Evolutionary conservation across 768 basidiomycete species (phyloP).

Genomic region (Lentinula boryana): DNA sequence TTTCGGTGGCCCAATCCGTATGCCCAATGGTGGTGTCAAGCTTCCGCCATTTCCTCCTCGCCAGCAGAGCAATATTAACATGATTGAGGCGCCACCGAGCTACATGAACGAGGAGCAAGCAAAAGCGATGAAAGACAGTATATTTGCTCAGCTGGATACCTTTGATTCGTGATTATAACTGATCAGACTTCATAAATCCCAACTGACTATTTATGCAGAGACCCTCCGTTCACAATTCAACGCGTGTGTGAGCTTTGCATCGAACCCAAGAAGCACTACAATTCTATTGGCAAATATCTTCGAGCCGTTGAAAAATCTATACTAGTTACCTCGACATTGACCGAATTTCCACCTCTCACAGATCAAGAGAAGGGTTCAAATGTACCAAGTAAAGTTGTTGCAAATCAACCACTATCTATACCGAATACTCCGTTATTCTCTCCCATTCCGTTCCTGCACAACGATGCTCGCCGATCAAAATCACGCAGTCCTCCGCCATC

Average conservation of each 20-base stretch:
- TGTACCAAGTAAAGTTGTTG: conserved; percentile 33
- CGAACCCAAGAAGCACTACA: conserved; percentile 66
- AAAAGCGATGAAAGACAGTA: conserved; percentile 42
- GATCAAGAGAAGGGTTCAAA: conserved; percentile 30
- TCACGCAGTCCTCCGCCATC: conserved; percentile 78
- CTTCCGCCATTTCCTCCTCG: conserved; percentile 71
- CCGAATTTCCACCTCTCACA: conserved; percentile 55
- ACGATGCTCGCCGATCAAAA: conserved; percentile 74
- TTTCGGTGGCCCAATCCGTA: conserved; percentile 36
- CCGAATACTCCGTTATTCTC: conserved; percentile 82
- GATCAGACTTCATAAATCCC: not conserved
- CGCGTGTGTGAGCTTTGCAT: conserved; percentile 79
- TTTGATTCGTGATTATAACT: conserved; percentile 60
- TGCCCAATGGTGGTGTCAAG: conserved; percentile 55
- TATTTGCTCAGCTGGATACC: conserved; percentile 63
- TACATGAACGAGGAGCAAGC: conserved; percentile 62
- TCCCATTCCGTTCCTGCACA: conserved; percentile 82
- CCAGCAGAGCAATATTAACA: conserved; percentile 39
- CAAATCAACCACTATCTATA: conserved; percentile 41
- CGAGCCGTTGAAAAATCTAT: conserved; percentile 80
- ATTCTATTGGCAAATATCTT: conserved; percentile 77
- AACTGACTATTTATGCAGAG: conserved; percentile 22
- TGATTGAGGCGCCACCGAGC: conserved; percentile 48
- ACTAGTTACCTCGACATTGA: conserved; percentile 77
- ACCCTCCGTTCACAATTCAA: conserved; percentile 86